phyloP scores from a whole-genome alignment of 208 protist species.

The Endotrypanum monterogeii region DNA sequence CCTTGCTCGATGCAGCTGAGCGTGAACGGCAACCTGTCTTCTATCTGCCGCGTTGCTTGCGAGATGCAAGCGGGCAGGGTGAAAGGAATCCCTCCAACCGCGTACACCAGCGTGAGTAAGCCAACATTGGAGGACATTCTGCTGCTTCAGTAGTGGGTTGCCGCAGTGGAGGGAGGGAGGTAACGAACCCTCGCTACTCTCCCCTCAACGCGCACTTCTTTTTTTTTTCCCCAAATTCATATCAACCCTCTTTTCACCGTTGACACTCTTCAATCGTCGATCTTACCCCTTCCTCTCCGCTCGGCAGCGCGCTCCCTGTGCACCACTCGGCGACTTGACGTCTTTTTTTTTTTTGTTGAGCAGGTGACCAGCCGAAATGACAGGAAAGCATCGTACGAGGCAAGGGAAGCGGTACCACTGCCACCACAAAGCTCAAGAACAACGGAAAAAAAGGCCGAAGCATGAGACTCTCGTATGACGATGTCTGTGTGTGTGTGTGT shows the following conservation, averaged over 20 bases:
- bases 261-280: too few relatives aligned
- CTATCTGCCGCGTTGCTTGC: constrained; percentile 42
- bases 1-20: constrained; percentile 45
- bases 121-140: constrained; percentile 76
- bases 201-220: not conserved
- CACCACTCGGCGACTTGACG: too few relatives aligned
- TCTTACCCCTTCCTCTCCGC: too few relatives aligned
- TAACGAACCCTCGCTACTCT: not conserved
- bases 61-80: constrained; percentile 48
- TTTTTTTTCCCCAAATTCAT: too few relatives aligned
- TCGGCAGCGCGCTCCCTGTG: too few relatives aligned
- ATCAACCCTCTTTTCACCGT: too few relatives aligned
- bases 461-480: not conserved
- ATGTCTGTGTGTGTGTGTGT: not conserved
- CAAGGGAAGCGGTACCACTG: too few relatives aligned
- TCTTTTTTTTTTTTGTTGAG: too few relatives aligned
- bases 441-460: too few relatives aligned
- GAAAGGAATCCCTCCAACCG: constrained; percentile 42
- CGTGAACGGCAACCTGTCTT: constrained; percentile 39
- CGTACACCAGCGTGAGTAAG: constrained; percentile 67
- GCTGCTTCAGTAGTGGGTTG: constrained; percentile 29
- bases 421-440: too few relatives aligned
- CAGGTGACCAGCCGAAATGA: too few relatives aligned
- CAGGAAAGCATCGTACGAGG: too few relatives aligned
- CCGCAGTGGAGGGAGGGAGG: not conserved